Conservation (phyloP, 352 stramenopile genomes). For the Phytophthora chlamydospora region DNA sequence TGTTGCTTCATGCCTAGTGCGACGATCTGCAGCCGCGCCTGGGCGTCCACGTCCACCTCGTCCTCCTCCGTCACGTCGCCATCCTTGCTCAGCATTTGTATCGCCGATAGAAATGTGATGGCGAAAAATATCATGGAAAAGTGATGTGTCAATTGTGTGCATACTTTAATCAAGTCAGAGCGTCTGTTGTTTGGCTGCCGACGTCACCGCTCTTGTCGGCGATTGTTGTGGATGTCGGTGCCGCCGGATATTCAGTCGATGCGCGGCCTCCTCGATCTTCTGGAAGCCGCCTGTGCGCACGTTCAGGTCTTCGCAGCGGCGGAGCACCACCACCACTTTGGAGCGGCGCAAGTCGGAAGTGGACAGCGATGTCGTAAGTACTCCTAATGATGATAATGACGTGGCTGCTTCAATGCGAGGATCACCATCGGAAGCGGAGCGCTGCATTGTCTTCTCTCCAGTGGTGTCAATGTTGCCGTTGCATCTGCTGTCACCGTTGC, state of each 20-base stretch:
- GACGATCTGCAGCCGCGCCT: constrained; percentile 47
- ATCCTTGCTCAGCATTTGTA: constrained; percentile 37
- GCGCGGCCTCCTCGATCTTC: constrained; percentile 72
- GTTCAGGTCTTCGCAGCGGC: constrained; percentile 68
- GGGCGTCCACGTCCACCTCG: constrained; percentile 52
- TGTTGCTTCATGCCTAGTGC: constrained; percentile 65
- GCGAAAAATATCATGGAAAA: constrained; percentile 20
- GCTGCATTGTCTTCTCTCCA: constrained; percentile 12
- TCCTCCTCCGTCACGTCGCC: constrained; percentile 27
- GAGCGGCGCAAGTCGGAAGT: not conserved
- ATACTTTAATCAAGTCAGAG: constrained; percentile 25
- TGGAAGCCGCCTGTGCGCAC: constrained; percentile 82
- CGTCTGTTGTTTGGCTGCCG: constrained; percentile 4
- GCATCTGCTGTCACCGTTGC: constrained; percentile 1
- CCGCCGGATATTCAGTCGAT: constrained; percentile 43
- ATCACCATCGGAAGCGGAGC: constrained; percentile 9
- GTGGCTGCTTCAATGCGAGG: constrained; percentile 14
- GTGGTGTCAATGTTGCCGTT: constrained; percentile 2
- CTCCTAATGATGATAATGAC: not conserved
- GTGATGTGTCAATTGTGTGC: constrained; percentile 7
- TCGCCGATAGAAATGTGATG: constrained; percentile 2
- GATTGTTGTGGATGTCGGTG: constrained; percentile 15
- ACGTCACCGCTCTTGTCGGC: constrained; percentile 3
- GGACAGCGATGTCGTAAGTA: too few relatives aligned
- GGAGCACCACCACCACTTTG: constrained; percentile 52